Evolutionary conservation across 768 basidiomycete genomes (phyloP).

Genomic region (Tricholomella constricta): DNA sequence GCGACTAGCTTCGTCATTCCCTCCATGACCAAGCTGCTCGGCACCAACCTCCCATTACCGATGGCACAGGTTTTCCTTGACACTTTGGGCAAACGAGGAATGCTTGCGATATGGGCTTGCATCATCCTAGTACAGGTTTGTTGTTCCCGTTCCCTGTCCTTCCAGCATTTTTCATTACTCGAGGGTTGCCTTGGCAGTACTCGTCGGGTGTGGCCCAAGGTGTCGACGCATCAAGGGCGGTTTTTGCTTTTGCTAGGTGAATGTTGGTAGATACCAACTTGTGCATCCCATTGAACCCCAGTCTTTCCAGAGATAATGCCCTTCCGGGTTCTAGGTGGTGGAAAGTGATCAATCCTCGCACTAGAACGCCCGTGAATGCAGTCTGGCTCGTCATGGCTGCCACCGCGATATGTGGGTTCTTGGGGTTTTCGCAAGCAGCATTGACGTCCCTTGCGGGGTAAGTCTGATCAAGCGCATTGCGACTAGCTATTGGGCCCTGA

Average conservation of each 20-base stretch:
- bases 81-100: constrained; percentile 65
- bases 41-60: constrained; percentile 55
- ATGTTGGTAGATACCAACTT: neutral
- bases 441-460: constrained; percentile 70
- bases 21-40: constrained; percentile 53
- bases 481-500: no score
- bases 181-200: constrained; percentile 54
- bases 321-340: constrained; percentile 72
- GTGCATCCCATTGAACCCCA: neutral
- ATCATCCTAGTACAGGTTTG: constrained; percentile 59
- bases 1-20: constrained; percentile 64
- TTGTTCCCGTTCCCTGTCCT: neutral
- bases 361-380: constrained; percentile 73
- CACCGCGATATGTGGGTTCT: constrained; percentile 58
- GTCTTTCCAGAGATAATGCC: constrained; percentile 55
- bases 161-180: neutral
- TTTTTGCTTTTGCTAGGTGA: constrained; percentile 66
- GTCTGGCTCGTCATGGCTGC: constrained; percentile 71
- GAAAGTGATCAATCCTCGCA: constrained; percentile 59
- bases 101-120: constrained; percentile 72
- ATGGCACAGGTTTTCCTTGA: constrained; percentile 75
- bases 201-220: constrained; percentile 75
- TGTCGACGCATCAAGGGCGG: constrained; percentile 74
- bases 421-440: constrained; percentile 67
- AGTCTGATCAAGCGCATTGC: no score